Conservation (phyloP, 1,284 basidiomycete genomes). For the Microbotryum scabiosae region DNA sequence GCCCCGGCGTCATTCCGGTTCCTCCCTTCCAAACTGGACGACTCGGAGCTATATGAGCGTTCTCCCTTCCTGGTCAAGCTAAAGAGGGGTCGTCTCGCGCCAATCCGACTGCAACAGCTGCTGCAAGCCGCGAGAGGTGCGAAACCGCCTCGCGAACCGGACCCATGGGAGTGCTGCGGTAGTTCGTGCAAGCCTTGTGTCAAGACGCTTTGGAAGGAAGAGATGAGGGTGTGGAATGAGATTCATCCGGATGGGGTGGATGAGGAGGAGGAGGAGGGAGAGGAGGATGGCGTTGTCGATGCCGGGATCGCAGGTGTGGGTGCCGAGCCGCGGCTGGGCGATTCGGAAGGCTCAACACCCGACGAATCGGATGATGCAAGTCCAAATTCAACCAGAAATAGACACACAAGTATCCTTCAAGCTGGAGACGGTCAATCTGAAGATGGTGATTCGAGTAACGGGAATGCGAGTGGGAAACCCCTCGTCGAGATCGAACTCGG, state of each 20-base stretch:
- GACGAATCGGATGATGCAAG: too few species aligned
- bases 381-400: too few species aligned
- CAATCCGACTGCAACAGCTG: constrained; percentile 12
- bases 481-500: too few species aligned
- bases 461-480: too few species aligned
- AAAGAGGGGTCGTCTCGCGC: constrained; percentile 20
- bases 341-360: too few species aligned
- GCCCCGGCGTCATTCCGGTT: too few species aligned
- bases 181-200: constrained; percentile 27
- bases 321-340: too few species aligned
- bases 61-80: constrained; percentile 19
- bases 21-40: too few species aligned
- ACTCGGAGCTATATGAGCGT: neutral
- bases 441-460: too few species aligned
- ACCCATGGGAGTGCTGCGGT: constrained; percentile 26
- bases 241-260: constrained; percentile 20
- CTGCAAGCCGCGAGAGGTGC: neutral
- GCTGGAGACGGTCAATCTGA: too few species aligned
- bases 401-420: too few species aligned
- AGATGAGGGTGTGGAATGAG: constrained; percentile 22
- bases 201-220: constrained; percentile 13
- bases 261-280: neutral
- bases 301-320: too few species aligned
- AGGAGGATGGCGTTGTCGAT: neutral
- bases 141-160: constrained; percentile 13